Percentiles rank a stretch among this genome's conserved stretches.
phyloP scores from a whole-genome alignment of 2,329 filamentous ascomycete genomes.

The Talaromyces sp. region DNA sequence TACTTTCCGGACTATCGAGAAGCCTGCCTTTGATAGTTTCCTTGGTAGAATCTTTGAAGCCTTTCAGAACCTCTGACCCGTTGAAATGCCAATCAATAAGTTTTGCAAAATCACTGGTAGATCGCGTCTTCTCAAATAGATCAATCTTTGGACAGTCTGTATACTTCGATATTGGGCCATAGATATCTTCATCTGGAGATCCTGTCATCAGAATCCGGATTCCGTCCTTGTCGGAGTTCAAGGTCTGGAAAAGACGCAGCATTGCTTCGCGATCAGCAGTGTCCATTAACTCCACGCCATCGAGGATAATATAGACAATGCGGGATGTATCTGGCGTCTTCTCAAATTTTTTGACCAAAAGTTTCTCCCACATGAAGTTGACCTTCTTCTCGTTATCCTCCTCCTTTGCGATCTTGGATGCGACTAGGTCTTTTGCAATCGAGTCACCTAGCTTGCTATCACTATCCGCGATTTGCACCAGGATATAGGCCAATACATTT shows the following conservation, averaged over 20 bases:
- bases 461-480: not conserved
- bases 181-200: conserved; percentile 2
- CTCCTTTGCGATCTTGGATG: not conserved
- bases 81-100: conserved; percentile 1
- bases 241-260: not conserved
- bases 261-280: not conserved
- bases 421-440: not conserved
- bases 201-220: conserved; percentile 4
- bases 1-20: conserved; percentile 1
- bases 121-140: not conserved
- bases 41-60: not conserved
- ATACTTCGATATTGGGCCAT: not conserved
- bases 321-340: conserved; percentile 1
- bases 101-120: not conserved
- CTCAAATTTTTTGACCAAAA: conserved; percentile 4
- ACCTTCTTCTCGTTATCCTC: not conserved
- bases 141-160: not conserved
- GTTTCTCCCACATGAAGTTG: conserved; percentile 6
- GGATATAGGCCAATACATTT: conserved; percentile 4
- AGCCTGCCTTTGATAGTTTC: not conserved
- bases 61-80: not conserved
- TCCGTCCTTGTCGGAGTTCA: not conserved
- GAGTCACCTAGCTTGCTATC: not conserved
- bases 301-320: not conserved
- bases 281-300: conserved; percentile 5